Conservation (phyloP, 768 basidiomycete genomes). For the Psilocybe cubensis region DNA sequence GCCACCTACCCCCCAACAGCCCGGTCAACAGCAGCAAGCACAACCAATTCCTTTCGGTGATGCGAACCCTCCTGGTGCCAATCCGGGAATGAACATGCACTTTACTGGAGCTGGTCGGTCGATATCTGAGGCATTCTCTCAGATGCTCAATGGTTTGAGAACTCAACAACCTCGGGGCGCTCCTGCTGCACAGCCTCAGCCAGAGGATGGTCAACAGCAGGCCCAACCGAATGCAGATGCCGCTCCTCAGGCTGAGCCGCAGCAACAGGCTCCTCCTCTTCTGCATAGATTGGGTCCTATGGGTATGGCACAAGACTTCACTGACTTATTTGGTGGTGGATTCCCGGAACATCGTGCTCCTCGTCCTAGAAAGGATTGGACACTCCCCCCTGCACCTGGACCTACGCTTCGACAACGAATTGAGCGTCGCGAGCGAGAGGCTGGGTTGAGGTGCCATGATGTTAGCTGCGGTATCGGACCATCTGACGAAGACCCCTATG, state of each 20-base stretch:
- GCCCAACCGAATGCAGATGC: background rate
- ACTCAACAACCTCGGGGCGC: background rate
- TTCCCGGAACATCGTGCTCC: conserved; percentile 1
- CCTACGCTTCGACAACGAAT: conserved; percentile 58
- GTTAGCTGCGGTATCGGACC: conserved; percentile 76
- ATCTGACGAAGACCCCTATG: conserved; percentile 69
- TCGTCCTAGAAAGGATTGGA: conserved; percentile 20
- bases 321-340: conserved; percentile 9
- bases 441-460: conserved; percentile 73
- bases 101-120: background rate
- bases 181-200: background rate
- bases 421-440: conserved; percentile 73
- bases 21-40: background rate
- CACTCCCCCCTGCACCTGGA: conserved; percentile 20
- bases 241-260: background rate
- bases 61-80: background rate
- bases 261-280: conserved; percentile 1
- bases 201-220: background rate
- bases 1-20: background rate
- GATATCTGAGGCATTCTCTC: background rate
- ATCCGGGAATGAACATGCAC: background rate
- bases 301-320: conserved; percentile 1
- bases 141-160: background rate
- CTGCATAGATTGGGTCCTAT: background rate
- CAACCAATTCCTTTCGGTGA: background rate